Evolutionary conservation across 495 filamentous ascomycete genomes (phyloP).

Genomic region (Glonium stellatum): DNA sequence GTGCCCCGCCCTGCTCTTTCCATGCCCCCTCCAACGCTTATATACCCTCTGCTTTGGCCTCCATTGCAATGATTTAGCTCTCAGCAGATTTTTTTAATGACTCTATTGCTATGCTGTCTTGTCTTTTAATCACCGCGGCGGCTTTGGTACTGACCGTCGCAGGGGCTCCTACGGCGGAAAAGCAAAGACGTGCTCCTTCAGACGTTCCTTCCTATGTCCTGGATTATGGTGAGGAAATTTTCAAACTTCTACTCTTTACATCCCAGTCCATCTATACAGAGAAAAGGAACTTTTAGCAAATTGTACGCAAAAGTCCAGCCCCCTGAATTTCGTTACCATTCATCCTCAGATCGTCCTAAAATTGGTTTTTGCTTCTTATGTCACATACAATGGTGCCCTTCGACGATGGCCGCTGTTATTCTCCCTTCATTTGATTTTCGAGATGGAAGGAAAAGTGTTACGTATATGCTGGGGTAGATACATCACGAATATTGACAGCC

Average conservation of each 20-base stretch:
- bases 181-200: not conserved
- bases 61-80: too few species aligned
- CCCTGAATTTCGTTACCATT: too few species aligned
- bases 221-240: not conserved
- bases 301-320: too few species aligned
- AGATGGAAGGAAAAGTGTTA: not conserved
- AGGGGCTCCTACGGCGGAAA: not conserved
- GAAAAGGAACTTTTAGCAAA: too few species aligned
- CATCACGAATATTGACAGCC: not conserved
- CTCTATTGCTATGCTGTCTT: not conserved
- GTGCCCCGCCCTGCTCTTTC: too few species aligned
- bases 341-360: too few species aligned
- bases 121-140: not conserved
- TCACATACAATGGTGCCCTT: too few species aligned
- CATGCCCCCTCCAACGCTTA: too few species aligned
- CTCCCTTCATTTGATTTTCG: not conserved
- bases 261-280: too few species aligned
- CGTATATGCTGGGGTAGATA: not conserved
- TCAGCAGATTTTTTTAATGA: not conserved
- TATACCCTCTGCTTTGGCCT: too few species aligned
- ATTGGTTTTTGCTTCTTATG: too few species aligned
- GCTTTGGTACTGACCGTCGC: not conserved
- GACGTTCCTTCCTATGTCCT: not conserved
- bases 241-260: not conserved
- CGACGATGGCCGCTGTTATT: too few species aligned